Base-by-base conservation (phyloP, 2,329 filamentous ascomycete genomes). In the Teratosphaeria destructans region DNA sequence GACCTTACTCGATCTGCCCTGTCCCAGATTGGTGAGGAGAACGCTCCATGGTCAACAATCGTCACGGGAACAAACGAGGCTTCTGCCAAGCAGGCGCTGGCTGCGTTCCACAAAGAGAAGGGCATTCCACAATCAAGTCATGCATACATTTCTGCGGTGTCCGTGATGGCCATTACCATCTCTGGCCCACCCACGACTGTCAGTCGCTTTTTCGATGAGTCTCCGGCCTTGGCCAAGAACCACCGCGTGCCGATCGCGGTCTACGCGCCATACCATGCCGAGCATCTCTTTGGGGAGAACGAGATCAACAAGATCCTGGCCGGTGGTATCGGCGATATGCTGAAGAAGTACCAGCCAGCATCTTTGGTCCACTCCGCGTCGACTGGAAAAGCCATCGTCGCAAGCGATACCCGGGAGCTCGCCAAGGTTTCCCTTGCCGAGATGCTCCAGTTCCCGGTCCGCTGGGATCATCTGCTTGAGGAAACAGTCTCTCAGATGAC, bases 21-120 rank as follows among this genome's bases (percentile, higher is more conserved):
- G 27, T 78, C 84, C 64, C 81, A 85, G 57, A 73, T 77, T 39
- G 74, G 76, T 5, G 77, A 81, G 12, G 77, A 82, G 64, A 82
- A 82, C 16, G 79, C 84, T 63, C 81, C 82, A 67, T 89, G 86
- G 86, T 86, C 85, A 7, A 84, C 82, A 60, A 82, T 88, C 63
- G 78, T 88, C 57, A 77, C 84, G n/a, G 80, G 78, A 53, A 75
- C 80, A 52, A 78, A 75, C 52, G 80, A 84, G 63, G 71, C 77
- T 39, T 75, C 79, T 23, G 81, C 81, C 4, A 78, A 76, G 65
- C 73, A 73, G 52, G 76, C 78, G 14, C 75, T 88, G 10, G 74
- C 72, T 52, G 75, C 78, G n/a, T 88, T 87, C 73, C 81, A 87
- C 71, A 70, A 76, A 60, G 72, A 78, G 54, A 78, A 81, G 68